A percentile compares a stretch with the other conserved stretches of the same genome.
These are phyloP conservation scores for Pyrenochaeta sp. DNA, from an alignment of 2,329 filamentous ascomycete genomes.

Conservation along the genomic window DNA sequence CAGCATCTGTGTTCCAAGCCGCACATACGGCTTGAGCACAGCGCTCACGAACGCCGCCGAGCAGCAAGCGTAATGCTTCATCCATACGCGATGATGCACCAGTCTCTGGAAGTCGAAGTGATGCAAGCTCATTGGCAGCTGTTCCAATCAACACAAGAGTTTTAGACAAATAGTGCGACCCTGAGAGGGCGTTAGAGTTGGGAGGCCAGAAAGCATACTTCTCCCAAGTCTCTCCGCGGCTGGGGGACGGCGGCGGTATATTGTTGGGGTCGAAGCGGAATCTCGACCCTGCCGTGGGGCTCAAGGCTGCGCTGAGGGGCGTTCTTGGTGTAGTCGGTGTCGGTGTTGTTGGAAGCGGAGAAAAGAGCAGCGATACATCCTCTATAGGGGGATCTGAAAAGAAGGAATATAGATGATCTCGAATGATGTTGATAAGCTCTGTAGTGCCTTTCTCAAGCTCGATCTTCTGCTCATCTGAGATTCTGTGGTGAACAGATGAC, in stretches of 20 bases:
- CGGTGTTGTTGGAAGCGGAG: constrained; percentile 76
- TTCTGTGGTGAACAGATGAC: constrained; percentile 80
- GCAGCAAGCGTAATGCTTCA: constrained; percentile 78
- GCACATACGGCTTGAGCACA: constrained; percentile 85
- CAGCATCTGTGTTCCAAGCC: constrained; percentile 92
- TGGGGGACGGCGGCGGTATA: constrained; percentile 76
- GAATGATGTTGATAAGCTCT: constrained; percentile 84
- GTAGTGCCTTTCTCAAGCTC: constrained; percentile 80
- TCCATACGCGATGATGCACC: constrained; percentile 58
- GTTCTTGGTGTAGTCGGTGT: constrained; percentile 67
- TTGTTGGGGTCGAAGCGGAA: constrained; percentile 84
- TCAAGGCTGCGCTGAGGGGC: constrained; percentile 63
- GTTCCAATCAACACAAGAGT: constrained; percentile 85
- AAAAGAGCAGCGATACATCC: constrained; percentile 87
- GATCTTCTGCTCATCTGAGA: constrained; percentile 74
- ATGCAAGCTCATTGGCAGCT: constrained; percentile 84
- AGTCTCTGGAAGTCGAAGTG: constrained; percentile 72
- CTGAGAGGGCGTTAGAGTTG: constrained; percentile 88
- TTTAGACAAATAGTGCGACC: constrained; percentile 87
- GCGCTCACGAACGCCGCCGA: constrained; percentile 82
- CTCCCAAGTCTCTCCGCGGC: constrained; percentile 88
- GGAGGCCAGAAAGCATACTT: constrained; percentile 96
- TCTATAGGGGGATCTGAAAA: constrained; percentile 90
- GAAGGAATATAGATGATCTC: constrained; percentile 80
- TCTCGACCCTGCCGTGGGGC: constrained; percentile 70